Evolutionary conservation across 306 rosid species (phyloP), one percentile per base, ranked within the genome.

Genomic region (Sechiopsis laciniata): DNA sequence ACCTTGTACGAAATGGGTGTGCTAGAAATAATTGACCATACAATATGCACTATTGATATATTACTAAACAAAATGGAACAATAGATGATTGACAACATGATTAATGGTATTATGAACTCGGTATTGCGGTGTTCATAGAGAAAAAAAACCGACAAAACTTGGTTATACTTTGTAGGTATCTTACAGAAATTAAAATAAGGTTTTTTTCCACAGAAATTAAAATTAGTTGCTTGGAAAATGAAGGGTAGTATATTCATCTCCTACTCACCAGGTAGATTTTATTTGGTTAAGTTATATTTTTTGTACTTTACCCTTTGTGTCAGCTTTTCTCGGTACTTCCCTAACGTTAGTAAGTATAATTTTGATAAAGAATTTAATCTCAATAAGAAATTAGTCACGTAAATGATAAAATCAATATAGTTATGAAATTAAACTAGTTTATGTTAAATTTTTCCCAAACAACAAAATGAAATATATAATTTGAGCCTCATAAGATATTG

Each of bases 261-360:
- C 50, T 35, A 16, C 8, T 35, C 14, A 35, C 69, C 69, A 63
- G 69, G 69, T 63, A 35, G 69, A 35, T 16, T 62, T n/a, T 35
- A 35, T 35, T 35, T 35, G 13, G 21, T 62, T 60, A 26, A 14
- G 15, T 26, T 14, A 60, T 26, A 13, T 14, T 56, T 60, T 60
- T 29, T 15, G 45, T 15, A 60, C 9, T 29, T 29, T 29, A 60
- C 10, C 11, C 11, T 7, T 59, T 26, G 19, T 13, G 45, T 60
- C 20, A 60, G 19, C 2, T 60, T 14, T 26, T 2, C 8, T 4
- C 6, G 9, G 16, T 22, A 57, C 16, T 57, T 57, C 5, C 5
- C 0, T 1, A 45, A 45, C n/a, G 50, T 45, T 9, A 6, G 11
- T 42, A 29, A 57, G 21, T 57, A 20, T 12, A 57, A 10, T 3